Conservation (phyloP, 345 rosid species). For the Rhodamnia argentea region DNA sequence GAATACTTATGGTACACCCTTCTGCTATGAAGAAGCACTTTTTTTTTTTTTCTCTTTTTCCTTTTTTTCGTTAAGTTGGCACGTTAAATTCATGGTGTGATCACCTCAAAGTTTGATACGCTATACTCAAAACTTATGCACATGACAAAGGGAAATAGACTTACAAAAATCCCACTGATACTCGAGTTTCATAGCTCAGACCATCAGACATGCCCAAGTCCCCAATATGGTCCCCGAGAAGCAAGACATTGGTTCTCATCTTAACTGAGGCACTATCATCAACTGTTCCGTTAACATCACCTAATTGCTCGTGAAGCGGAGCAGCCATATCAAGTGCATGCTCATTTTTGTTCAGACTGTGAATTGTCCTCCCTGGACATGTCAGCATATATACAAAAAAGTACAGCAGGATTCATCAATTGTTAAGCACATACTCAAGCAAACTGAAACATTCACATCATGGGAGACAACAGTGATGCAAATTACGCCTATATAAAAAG, state of each 20-base stretch:
- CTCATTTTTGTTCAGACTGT: conserved; percentile 75
- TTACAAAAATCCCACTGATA: conserved; percentile 80
- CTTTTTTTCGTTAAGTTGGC: not conserved
- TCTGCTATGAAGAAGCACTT: not conserved
- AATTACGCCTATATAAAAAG: not conserved
- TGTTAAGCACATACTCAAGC: not conserved
- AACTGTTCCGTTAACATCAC: conserved; percentile 20
- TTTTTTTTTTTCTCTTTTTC: not conserved
- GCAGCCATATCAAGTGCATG: conserved; percentile 89
- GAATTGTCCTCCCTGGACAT: conserved; percentile 65
- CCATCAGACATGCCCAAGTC: conserved; percentile 93
- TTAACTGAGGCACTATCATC: conserved; percentile 36
- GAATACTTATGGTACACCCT: not conserved
- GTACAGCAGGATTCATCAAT: not conserved
- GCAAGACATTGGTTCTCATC: conserved; percentile 70
- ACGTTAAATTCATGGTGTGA: not conserved
- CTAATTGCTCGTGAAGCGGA: conserved; percentile 59
- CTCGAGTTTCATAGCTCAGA: conserved; percentile 56
- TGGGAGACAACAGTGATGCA: not conserved
- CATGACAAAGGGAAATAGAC: conserved; percentile 10
- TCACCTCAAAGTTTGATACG: not conserved
- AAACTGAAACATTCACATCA: not conserved
- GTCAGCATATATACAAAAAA: not conserved
- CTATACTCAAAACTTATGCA: not conserved
- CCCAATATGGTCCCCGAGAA: conserved; percentile 81